Percentiles rank a stretch among this genome's conserved stretches.
Evolutionary conservation across 2,329 filamentous ascomycete genomes (phyloP).

Genomic region (Cyclaneusma minus): DNA sequence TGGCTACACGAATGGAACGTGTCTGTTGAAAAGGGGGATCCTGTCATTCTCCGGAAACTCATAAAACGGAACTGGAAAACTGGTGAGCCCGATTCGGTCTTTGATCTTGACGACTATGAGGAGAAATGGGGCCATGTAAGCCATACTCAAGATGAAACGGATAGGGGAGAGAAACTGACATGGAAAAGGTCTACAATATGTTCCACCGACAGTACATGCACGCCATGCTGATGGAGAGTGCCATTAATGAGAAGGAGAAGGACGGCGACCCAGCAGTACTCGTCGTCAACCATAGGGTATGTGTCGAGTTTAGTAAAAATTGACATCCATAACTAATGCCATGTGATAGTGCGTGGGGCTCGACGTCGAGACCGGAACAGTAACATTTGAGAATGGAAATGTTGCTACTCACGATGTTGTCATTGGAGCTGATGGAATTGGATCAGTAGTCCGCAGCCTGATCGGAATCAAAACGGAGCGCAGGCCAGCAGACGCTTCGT

Average conservation of each 20-base stretch:
- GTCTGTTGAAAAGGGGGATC: conserved; percentile 46
- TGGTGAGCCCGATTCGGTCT: conserved; percentile 48
- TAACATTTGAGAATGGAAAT: conserved; percentile 15
- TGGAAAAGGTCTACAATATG: conserved; percentile 40
- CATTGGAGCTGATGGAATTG: conserved; percentile 38
- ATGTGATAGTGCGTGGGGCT: conserved; percentile 36
- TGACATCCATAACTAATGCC: conserved; percentile 5
- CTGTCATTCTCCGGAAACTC: conserved; percentile 47
- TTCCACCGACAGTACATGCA: conserved; percentile 59
- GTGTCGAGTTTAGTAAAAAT: conserved; percentile 4
- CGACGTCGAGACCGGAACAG: conserved; percentile 30
- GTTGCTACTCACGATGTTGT: conserved; percentile 21
- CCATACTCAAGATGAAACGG: conserved; percentile 1
- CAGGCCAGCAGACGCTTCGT: conserved; percentile 42
- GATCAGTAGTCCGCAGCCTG: conserved; percentile 44
- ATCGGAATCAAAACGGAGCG: conserved; percentile 47
- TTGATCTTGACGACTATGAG: conserved; percentile 49
- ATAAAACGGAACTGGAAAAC: conserved; percentile 59
- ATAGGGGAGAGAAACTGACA: neutral
- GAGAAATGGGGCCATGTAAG: conserved; percentile 41
- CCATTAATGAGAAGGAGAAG: conserved; percentile 32
- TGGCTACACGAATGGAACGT: conserved; percentile 57
- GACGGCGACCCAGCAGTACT: conserved; percentile 36
- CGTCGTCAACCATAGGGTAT: conserved; percentile 38
- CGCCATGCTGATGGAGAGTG: conserved; percentile 45